These are phyloP conservation scores for Solanum bukasovii DNA, from an alignment of 257 asterid species.

Conservation along the genomic window DNA sequence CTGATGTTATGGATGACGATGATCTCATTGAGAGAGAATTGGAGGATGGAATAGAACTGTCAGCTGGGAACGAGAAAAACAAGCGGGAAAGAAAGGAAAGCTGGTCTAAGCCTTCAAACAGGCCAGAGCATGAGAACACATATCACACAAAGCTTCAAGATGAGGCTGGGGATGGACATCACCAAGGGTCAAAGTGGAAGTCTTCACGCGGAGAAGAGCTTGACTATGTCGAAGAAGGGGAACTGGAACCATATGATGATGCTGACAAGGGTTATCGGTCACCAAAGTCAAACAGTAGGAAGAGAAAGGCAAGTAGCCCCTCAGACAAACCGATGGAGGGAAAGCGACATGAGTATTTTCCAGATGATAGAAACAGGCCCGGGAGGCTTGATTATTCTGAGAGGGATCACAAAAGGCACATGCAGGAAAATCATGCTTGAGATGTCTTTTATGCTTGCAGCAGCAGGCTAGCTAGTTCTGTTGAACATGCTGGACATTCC, in stretches of 20 bases:
- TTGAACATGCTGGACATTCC: background rate
- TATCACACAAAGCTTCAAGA: conserved; percentile 11
- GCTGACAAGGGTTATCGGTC: conserved; percentile 37
- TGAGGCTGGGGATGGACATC: conserved; percentile 28
- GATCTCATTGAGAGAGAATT: conserved; percentile 67
- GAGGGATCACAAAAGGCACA: conserved; percentile 61
- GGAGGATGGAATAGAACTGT: conserved; percentile 60
- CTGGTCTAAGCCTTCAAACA: conserved; percentile 32
- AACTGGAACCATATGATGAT: conserved; percentile 47
- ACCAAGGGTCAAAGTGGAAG: conserved; percentile 29
- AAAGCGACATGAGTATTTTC: conserved; percentile 27
- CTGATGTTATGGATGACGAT: conserved; percentile 54
- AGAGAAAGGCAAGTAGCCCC: conserved; percentile 61
- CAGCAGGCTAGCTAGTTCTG: background rate
- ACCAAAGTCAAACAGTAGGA: conserved; percentile 37
- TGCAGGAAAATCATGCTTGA: conserved; percentile 60
- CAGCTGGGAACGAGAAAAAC: conserved; percentile 40
- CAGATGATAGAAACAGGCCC: conserved; percentile 44
- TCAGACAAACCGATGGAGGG: conserved; percentile 32
- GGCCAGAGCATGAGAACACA: conserved; percentile 26
- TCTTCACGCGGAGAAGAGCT: conserved; percentile 30
- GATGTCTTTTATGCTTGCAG: background rate
- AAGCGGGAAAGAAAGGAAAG: conserved; percentile 35
- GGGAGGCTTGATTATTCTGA: conserved; percentile 66
- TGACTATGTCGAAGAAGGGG: conserved; percentile 75